Percentiles rank a stretch among this genome's conserved stretches.
These are phyloP conservation scores for Sphaerulina populicola DNA, from an alignment of 2,329 filamentous ascomycete species.

Conservation along the genomic window DNA sequence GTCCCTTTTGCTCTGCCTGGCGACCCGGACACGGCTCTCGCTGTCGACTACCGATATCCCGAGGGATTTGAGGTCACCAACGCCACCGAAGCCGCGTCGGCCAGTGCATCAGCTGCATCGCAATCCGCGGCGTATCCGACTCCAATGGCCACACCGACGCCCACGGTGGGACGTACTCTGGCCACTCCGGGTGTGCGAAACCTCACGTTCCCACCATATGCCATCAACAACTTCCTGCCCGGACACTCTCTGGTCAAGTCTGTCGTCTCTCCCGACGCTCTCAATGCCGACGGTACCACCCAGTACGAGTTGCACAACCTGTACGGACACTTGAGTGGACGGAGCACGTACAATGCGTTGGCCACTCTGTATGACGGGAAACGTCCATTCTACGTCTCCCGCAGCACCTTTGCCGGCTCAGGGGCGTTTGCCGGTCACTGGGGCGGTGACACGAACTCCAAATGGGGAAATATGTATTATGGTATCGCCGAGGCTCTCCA, in stretches of 20 bases:
- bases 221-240: slow-evolving; percentile 21
- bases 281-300: slow-evolving; percentile 23
- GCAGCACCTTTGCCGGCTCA: slow-evolving; percentile 26
- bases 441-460: slow-evolving; percentile 27
- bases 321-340: slow-evolving; percentile 23
- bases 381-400: slow-evolving; percentile 25
- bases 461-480: slow-evolving; percentile 28
- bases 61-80: slow-evolving; percentile 27
- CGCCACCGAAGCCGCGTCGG: slow-evolving; percentile 25
- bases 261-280: slow-evolving; percentile 24
- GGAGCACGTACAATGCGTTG: slow-evolving; percentile 26
- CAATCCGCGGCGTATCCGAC: slow-evolving; percentile 20
- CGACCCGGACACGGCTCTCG: slow-evolving; percentile 13
- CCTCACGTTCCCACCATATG: slow-evolving; percentile 23
- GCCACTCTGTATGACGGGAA: slow-evolving; percentile 21
- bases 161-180: slow-evolving; percentile 18
- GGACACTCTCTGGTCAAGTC: slow-evolving; percentile 24
- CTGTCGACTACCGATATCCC: slow-evolving; percentile 21
- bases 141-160: slow-evolving; percentile 9
- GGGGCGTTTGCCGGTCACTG: slow-evolving; percentile 24
- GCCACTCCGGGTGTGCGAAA: slow-evolving; percentile 22
- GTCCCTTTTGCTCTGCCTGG: slow-evolving; percentile 19
- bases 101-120: slow-evolving; percentile 16
- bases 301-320: slow-evolving; percentile 30
- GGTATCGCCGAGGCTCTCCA: slow-evolving; percentile 26